Conservation (phyloP, 169 alveolate species). For the Babesia caballi region DNA sequence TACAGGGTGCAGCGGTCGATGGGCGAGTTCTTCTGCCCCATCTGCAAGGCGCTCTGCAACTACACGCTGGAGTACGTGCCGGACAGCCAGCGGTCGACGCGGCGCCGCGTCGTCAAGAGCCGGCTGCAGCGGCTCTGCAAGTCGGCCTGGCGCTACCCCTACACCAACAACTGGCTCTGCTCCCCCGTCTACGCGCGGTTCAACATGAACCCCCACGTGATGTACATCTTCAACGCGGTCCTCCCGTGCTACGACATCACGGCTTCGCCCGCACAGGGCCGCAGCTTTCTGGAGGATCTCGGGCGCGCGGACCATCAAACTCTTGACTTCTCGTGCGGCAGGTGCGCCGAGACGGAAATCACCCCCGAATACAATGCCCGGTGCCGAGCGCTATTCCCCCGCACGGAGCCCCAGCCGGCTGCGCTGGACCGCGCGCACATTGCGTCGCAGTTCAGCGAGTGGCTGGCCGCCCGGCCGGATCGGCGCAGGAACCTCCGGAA, state of each 20-base stretch:
- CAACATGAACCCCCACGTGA: slow-evolving; percentile 23
- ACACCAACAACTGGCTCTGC: slow-evolving; percentile 33
- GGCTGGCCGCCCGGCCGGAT: background rate
- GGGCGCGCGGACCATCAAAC: background rate
- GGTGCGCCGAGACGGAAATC: background rate
- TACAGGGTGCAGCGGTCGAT: slow-evolving; percentile 16
- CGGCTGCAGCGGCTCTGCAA: background rate
- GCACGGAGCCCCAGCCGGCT: background rate
- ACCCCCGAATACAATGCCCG: background rate
- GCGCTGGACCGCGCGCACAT: background rate
- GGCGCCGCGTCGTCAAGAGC: background rate
- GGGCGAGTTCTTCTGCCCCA: slow-evolving; percentile 56
- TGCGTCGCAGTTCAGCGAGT: background rate
- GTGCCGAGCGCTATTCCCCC: slow-evolving; percentile 1
- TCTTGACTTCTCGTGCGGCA: background rate
- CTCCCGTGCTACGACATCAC: background rate
- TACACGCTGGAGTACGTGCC: slow-evolving; percentile 36
- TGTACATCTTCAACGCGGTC: slow-evolving; percentile 24
- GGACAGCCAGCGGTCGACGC: background rate
- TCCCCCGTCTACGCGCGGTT: slow-evolving; percentile 41
- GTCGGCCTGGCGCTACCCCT: slow-evolving; percentile 48
- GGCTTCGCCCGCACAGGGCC: background rate
- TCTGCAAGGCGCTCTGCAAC: slow-evolving; percentile 61
- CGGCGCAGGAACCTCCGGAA: background rate
- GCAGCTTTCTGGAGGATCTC: slow-evolving; percentile 20